Conservation (phyloP, 805 yeast species). For the Candida succiphila region DNA sequence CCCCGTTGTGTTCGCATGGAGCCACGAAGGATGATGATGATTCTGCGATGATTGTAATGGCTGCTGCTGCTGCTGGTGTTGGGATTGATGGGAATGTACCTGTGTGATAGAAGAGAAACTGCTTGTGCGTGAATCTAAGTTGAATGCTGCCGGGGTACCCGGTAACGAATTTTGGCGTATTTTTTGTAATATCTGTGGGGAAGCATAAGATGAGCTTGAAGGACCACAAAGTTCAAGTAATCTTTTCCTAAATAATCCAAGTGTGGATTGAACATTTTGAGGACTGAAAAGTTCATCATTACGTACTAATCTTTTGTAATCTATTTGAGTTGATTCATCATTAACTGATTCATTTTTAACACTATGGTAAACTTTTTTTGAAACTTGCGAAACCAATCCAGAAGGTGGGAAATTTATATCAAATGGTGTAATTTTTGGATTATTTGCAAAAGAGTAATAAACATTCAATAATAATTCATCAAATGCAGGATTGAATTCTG, state of each 20-base stretch:
- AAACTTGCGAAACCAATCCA: conserved; percentile 51
- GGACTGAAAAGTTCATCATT: conserved; percentile 19
- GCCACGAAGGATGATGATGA: conserved; percentile 23
- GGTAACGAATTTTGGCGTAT: too few relatives aligned
- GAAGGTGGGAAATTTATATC: conserved; percentile 57
- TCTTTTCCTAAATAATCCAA: conserved; percentile 22
- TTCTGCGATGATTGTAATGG: conserved; percentile 1
- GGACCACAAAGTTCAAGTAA: conserved; percentile 21
- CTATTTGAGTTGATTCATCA: too few relatives aligned
- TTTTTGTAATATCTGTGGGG: conserved; percentile 2
- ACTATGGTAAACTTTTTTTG: conserved; percentile 36
- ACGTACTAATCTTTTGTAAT: conserved; percentile 9
- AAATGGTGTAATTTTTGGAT: conserved; percentile 62
- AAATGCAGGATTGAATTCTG: conserved; percentile 26
- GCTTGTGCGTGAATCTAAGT: conserved; percentile 4
- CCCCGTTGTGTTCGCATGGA: conserved; percentile 21
- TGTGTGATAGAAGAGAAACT: background rate
- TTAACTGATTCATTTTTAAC: conserved; percentile 7
- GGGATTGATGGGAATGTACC: too few relatives aligned
- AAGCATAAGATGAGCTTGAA: background rate
- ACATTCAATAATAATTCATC: conserved; percentile 34
- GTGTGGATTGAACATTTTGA: conserved; percentile 14
- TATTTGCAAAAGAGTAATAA: conserved; percentile 38
- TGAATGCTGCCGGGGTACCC: conserved; percentile 16
- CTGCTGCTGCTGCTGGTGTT: too few relatives aligned